Evolutionary conservation across 129 eudicot genomes (phyloP).

Genomic region (Logfia minima): DNA sequence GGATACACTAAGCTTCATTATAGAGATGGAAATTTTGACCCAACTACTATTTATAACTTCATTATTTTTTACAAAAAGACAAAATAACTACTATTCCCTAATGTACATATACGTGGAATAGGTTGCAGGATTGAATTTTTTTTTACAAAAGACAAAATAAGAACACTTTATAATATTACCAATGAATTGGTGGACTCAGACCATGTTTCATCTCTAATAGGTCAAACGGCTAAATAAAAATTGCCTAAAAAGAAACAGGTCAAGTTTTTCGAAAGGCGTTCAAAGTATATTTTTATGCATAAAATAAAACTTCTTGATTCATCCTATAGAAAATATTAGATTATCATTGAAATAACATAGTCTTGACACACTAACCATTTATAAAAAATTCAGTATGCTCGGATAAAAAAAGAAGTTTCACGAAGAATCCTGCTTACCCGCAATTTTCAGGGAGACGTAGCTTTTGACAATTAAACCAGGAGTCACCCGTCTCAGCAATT

Average conservation of each 20-base stretch:
- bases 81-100: too few species aligned
- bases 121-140: too few species aligned
- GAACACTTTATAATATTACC: neutral
- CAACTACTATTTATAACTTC: too few species aligned
- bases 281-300: neutral
- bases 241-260: neutral
- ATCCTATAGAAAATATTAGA: neutral
- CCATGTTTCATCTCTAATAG: neutral
- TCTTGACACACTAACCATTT: neutral
- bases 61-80: too few species aligned
- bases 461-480: slow-evolving; percentile 96
- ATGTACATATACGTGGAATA: too few species aligned
- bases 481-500: slow-evolving; percentile 95
- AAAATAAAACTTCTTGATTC: neutral
- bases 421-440: slow-evolving; percentile 45
- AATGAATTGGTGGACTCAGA: neutral
- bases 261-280: neutral
- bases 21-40: neutral
- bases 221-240: neutral
- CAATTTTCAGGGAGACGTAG: slow-evolving; percentile 76
- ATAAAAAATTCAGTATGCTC: neutral
- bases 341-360: neutral
- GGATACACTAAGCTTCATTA: neutral
- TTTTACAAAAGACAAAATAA: too few species aligned
- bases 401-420: neutral